These are phyloP conservation scores for Termitomyces sp. DNA, from an alignment of 768 basidiomycete species.

Conservation along the genomic window DNA sequence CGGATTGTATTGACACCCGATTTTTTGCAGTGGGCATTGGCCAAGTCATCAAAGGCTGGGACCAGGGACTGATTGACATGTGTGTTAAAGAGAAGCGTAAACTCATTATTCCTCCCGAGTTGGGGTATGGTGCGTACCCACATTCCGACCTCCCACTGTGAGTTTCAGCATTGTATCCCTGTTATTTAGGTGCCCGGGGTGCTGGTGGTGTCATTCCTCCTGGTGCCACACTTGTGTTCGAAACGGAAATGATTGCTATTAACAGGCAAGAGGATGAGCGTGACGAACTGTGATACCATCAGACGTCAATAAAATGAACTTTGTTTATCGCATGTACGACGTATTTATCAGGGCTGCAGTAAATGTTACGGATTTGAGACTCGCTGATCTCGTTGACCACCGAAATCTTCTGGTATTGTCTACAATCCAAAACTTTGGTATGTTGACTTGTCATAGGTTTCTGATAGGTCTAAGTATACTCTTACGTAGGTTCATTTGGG, in stretches of 20 bases:
- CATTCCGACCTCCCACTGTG: neutral
- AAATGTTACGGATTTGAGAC: neutral
- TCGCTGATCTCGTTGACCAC: neutral
- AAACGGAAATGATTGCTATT: constrained; percentile 75
- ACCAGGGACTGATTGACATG: constrained; percentile 78
- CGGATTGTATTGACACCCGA: neutral
- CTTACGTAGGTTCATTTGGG: neutral
- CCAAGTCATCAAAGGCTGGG: constrained; percentile 86
- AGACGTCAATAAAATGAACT: neutral
- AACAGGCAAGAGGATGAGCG: constrained; percentile 19
- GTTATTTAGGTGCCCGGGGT: constrained; percentile 59
- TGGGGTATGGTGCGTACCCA: constrained; percentile 73
- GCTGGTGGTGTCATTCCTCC: constrained; percentile 65
- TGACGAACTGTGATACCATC: neutral
- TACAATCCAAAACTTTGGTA: neutral
- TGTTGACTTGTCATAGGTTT: neutral
- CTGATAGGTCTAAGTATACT: neutral
- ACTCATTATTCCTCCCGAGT: constrained; percentile 74
- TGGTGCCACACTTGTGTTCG: constrained; percentile 77
- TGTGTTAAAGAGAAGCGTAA: constrained; percentile 85
- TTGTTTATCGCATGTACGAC: neutral
- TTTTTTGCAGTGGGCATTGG: constrained; percentile 58
- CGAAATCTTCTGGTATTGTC: no score
- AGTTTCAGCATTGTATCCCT: neutral
- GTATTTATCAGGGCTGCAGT: neutral